phyloP scores from a whole-genome alignment of 495 filamentous ascomycete species.

The Haplographium delicatum region DNA sequence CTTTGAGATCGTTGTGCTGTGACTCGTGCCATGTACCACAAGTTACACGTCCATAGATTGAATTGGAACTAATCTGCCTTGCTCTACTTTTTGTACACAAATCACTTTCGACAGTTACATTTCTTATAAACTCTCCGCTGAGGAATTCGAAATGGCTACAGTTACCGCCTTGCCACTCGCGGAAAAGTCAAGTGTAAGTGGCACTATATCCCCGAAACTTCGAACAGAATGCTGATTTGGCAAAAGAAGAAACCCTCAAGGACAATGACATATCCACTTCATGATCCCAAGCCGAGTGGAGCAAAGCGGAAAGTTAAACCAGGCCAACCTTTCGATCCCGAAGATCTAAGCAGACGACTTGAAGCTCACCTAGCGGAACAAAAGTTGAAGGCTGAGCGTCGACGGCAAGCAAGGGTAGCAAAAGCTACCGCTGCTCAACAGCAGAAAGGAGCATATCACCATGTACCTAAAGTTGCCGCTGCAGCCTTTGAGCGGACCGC shows the following conservation, averaged over 20 bases:
- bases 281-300: conserved; percentile 1
- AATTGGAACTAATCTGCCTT: conserved; percentile 6
- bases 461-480: conserved; percentile 43
- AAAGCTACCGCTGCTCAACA: conserved; percentile 3
- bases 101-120: background rate
- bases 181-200: conserved; percentile 8
- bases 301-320: conserved; percentile 22
- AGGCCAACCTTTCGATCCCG: conserved; percentile 43
- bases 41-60: background rate
- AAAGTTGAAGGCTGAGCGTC: conserved; percentile 34
- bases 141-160: conserved; percentile 2
- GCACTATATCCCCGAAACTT: background rate
- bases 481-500: conserved; percentile 43
- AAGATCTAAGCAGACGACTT: conserved; percentile 43
- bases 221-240: conserved; percentile 3
- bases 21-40: background rate
- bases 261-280: conserved; percentile 24
- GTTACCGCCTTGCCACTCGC: background rate
- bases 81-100: background rate
- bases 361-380: conserved; percentile 34
- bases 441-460: conserved; percentile 19
- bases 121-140: background rate
- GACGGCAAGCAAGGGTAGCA: conserved; percentile 20
- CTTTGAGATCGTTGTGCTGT: background rate
- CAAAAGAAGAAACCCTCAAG: conserved; percentile 16